Evolutionary conservation across 371 early-diverging fungal genomes (phyloP), one percentile per base, ranked within the genome.

Genomic region (Mycotypha africana): DNA sequence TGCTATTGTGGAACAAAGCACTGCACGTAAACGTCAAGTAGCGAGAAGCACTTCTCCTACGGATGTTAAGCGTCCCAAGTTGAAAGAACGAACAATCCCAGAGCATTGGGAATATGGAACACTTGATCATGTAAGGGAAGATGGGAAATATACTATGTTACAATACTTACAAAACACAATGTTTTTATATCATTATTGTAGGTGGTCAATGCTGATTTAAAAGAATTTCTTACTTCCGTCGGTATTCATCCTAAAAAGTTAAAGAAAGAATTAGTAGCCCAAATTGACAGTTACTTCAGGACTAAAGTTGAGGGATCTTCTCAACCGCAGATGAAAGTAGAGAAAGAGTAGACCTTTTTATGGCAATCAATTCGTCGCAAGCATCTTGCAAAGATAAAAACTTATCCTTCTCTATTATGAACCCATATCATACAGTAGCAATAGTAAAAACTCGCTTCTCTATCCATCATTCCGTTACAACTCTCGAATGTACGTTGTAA

Each of bases 261-360:
- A 47, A 85, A 85, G 56, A 74, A 63, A 1, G 79, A 74, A 34
- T 42, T 80, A 35, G 43, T 80, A 9, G 46, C 43, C 19, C 74
- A 74, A 49, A 64, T 80, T 4, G 63, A 67, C 20, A 45, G 23
- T 10, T 35, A 41, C 42, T 42, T 52, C 31, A 31, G 21, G 8
- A 21, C 38, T 20, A 33, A 33, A 14, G 7, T n/a, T 33, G 34
- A 33, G 15, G 11, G 15, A 33, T 6, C n/a, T n/a, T n/a, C n/a
- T n/a, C n/a, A n/a, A n/a, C n/a, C n/a, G n/a, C n/a, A n/a, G n/a
- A 14, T 57, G 22, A 24, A 57, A 17, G 38, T 33, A 2, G 42
- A 52, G 3, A 61, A 61, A 31, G 21, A 53, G 4, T 21, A 28
- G 3, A 41, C 42, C 1, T 57, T 61, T n/a, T n/a, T n/a, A n/a